Conservation (phyloP, 2,329 filamentous ascomycete genomes). For the Fusarium piperis region DNA sequence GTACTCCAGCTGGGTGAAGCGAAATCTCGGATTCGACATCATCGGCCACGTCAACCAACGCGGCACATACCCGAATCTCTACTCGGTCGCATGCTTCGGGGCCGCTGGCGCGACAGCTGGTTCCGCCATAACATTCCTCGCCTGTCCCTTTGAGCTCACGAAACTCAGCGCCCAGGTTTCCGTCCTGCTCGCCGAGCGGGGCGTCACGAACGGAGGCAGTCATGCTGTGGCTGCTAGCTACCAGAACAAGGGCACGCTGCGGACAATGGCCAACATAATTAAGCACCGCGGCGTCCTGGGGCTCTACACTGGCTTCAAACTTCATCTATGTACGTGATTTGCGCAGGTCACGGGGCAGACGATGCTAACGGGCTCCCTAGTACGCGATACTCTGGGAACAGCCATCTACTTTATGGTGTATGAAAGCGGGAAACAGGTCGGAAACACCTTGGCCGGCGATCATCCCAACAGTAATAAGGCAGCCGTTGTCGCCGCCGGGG, state of each 20-base stretch:
- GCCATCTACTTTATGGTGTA: conserved; percentile 91
- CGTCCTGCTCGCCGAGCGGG: conserved; percentile 71
- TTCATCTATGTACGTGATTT: conserved; percentile 75
- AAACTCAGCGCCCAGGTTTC: conserved; percentile 89
- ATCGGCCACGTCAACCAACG: conserved; percentile 76
- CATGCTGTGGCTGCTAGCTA: conserved; percentile 74
- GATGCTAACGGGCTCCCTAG: conserved; percentile 52
- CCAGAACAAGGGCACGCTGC: conserved; percentile 79
- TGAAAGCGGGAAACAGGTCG: conserved; percentile 84
- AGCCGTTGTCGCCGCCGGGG: conserved; percentile 81
- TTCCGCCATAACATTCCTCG: conserved; percentile 80
- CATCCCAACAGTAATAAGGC: conserved; percentile 80
- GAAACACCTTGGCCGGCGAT: conserved; percentile 78
- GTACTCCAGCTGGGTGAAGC: conserved; percentile 76
- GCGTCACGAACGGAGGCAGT: conserved; percentile 53
- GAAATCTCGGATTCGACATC: conserved; percentile 74
- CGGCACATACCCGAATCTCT: conserved; percentile 76
- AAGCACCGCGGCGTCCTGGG: conserved; percentile 77
- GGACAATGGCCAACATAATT: conserved; percentile 80
- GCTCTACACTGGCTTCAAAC: conserved; percentile 81
- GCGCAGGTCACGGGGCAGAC: neutral
- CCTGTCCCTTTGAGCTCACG: conserved; percentile 90
- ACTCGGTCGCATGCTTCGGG: conserved; percentile 80
- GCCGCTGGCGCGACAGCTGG: conserved; percentile 82
- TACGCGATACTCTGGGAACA: conserved; percentile 85